Percentiles rank a stretch among this genome's conserved stretches.
phyloP scores from a whole-genome alignment of 2,329 filamentous ascomycete genomes.

The Bipolaris oryzae region DNA sequence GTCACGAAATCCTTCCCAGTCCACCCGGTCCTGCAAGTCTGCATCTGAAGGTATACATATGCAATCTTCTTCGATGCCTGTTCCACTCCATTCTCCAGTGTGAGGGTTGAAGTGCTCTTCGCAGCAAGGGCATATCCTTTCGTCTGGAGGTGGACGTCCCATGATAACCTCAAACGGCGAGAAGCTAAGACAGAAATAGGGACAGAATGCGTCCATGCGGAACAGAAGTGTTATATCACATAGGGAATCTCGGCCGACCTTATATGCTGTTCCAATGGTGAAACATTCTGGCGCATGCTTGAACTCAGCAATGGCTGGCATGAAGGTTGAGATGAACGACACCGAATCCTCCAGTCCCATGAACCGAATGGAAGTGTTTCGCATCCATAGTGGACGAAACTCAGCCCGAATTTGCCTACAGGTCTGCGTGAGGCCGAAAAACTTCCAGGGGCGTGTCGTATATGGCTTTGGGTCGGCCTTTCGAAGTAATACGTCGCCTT shows the following conservation, averaged over 20 bases:
- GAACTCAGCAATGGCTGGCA: not conserved
- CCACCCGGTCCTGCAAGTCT: not conserved
- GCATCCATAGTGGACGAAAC: constrained; percentile 8
- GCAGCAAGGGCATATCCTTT: not conserved
- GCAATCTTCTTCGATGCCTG: too few species aligned
- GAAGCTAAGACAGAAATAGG: not conserved
- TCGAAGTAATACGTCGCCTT: not conserved
- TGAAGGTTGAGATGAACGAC: not conserved
- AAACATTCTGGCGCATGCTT: not conserved
- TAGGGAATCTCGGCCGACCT: not conserved
- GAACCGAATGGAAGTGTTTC: not conserved
- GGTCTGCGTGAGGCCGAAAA: not conserved
- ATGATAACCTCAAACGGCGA: not conserved
- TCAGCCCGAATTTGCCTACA: constrained; percentile 8
- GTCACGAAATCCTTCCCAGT: not conserved
- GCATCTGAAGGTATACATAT: too few species aligned
- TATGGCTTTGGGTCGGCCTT: not conserved
- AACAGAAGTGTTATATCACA: not conserved
- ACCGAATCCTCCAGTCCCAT: not conserved
- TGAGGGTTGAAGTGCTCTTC: too few species aligned
- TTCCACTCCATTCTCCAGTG: too few species aligned
- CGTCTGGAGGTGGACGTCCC: not conserved
- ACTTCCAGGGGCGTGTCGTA: not conserved
- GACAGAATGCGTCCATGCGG: not conserved
- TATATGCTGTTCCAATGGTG: not conserved